Conservation (phyloP, 805 yeast genomes). For the Isabelozyma pseudorhagii region DNA sequence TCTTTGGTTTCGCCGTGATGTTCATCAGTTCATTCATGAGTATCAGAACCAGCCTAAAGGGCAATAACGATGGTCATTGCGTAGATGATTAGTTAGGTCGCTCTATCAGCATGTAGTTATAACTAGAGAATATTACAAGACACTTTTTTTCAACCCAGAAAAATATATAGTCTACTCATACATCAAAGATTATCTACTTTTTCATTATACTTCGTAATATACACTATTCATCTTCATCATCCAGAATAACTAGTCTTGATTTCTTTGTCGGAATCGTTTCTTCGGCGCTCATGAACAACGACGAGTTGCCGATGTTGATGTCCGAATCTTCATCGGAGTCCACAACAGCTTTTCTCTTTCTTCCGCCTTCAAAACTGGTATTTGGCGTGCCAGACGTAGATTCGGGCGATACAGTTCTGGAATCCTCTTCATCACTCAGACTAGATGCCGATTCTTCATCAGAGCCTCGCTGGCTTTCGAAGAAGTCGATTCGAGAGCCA, state of each 20-base stretch:
- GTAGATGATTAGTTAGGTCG: slow-evolving; percentile 21
- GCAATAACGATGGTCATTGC: slow-evolving; percentile 49
- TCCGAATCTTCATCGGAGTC: slow-evolving; percentile 1
- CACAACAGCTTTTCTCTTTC: neutral
- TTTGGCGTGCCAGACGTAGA: neutral
- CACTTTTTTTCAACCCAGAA: neutral
- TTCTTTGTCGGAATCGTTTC: slow-evolving; percentile 13
- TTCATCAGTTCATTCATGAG: slow-evolving; percentile 77
- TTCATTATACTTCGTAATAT: neutral
- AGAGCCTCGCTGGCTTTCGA: neutral
- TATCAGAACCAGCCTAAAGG: slow-evolving; percentile 41
- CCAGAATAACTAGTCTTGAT: slow-evolving; percentile 20
- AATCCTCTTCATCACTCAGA: neutral
- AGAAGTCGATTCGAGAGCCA: neutral
- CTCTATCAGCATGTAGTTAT: neutral
- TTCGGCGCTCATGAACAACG: slow-evolving; percentile 8
- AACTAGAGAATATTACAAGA: neutral
- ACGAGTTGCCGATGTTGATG: neutral
- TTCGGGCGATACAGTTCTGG: neutral
- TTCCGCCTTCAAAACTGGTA: neutral
- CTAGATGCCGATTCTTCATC: neutral
- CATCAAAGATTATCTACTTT: neutral
- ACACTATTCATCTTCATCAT: slow-evolving; percentile 21
- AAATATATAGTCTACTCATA: too few species aligned
- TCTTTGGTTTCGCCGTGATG: slow-evolving; percentile 78